Conservation (phyloP, 1,139 yeast genomes). For the Geotrichum klebahnii region DNA sequence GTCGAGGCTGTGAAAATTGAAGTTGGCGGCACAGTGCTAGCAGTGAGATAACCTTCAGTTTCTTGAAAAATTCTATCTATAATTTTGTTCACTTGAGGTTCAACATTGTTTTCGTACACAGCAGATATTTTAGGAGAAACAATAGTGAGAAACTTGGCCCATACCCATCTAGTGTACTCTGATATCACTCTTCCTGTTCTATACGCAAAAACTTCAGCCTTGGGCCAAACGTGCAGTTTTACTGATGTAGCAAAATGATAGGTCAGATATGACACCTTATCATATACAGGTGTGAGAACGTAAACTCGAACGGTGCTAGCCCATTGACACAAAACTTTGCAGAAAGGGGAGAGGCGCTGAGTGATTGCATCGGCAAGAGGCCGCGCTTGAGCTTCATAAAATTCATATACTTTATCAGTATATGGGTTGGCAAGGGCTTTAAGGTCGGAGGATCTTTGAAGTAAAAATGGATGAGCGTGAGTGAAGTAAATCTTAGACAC, state of each 20-base stretch:
- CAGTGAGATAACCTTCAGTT: neutral
- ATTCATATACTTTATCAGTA: conserved; percentile 18
- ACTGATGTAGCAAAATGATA: conserved; percentile 13
- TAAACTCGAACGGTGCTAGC: conserved; percentile 17
- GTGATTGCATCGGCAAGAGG: conserved; percentile 18
- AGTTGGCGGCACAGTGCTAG: conserved; percentile 4
- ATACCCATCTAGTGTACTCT: conserved; percentile 19
- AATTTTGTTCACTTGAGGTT: conserved; percentile 34
- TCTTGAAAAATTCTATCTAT: conserved; percentile 27
- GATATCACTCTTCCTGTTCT: neutral
- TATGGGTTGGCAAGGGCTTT: conserved; percentile 23
- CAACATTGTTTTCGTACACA: conserved; percentile 29
- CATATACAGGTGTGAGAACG: no score
- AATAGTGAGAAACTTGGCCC: no score
- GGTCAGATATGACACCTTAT: no score
- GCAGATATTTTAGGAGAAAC: conserved; percentile 27
- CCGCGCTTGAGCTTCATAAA: conserved; percentile 22
- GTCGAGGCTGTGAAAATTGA: neutral
- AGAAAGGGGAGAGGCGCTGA: conserved; percentile 16
- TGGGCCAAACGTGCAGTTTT: conserved; percentile 11
- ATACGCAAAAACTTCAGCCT: conserved; percentile 1
- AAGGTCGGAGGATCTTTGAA: conserved; percentile 11
- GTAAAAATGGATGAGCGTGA: conserved; percentile 26
- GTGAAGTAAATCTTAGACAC: conserved; percentile 21
- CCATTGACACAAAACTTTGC: conserved; percentile 17